Conservation (phyloP, 1,284 basidiomycete species). For the Heterobasidion irregulare region DNA sequence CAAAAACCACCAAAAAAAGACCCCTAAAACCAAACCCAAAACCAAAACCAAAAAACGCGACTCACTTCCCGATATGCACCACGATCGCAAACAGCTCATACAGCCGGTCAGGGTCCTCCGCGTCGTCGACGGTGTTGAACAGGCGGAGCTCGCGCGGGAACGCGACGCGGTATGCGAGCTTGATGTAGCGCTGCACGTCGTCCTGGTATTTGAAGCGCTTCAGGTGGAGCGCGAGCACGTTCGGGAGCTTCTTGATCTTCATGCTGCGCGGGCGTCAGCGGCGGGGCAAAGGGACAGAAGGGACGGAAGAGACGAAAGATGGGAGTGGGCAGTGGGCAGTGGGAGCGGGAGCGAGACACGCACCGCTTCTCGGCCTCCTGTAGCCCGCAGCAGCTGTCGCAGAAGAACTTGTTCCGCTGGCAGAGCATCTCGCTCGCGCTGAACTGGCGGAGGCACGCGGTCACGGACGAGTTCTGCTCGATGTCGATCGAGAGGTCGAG, state of each 20-base stretch:
- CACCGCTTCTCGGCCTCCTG: constrained; percentile 98
- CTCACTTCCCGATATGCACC: constrained; percentile 91
- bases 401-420: constrained; percentile 97
- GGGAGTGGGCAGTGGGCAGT: no score
- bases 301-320: no score
- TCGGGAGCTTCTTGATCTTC: constrained; percentile 96
- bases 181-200: constrained; percentile 82
- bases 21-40: no score
- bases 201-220: constrained; percentile 99
- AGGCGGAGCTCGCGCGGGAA: constrained; percentile 92
- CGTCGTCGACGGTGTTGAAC: constrained; percentile 96
- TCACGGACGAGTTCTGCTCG: constrained; percentile 93
- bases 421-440: constrained; percentile 98
- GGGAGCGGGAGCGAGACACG: no score
- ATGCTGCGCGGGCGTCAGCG: constrained; percentile 47
- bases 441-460: constrained; percentile 92
- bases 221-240: constrained; percentile 89
- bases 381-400: constrained; percentile 91
- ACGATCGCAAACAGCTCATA: constrained; percentile 96
- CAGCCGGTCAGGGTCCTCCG: constrained; percentile 79
- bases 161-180: constrained; percentile 91
- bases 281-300: no score
- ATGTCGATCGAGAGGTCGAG: constrained; percentile 98
- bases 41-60: no score
- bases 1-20: no score